phyloP scores from a whole-genome alignment of 73 alveolate genomes.

The Paraurostyla sp. region DNA sequence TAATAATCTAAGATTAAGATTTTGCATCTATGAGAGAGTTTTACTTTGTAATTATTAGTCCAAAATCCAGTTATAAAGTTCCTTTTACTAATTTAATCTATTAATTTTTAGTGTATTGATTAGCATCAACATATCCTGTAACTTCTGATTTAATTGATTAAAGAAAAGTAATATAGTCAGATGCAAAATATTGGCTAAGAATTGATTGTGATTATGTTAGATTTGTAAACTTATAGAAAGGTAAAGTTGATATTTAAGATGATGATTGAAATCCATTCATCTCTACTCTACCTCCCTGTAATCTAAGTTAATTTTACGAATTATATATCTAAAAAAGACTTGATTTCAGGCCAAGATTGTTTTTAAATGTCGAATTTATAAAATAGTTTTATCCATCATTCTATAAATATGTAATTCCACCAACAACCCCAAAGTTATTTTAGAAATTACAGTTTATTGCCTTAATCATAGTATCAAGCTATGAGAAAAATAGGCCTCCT shows the following conservation, averaged over 20 bases:
- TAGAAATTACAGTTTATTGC: not conserved
- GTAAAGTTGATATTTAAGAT: not conserved
- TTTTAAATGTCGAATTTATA: not conserved
- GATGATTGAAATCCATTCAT: not conserved
- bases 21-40: not conserved
- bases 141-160: not conserved
- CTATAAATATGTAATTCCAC: conserved; percentile 24
- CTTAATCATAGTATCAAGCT: conserved; percentile 18
- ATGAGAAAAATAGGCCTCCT: conserved; percentile 36
- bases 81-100: conserved; percentile 12
- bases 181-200: not conserved
- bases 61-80: not conserved
- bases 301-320: not conserved
- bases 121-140: not conserved
- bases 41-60: not conserved
- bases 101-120: conserved; percentile 6
- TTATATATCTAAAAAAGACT: not conserved
- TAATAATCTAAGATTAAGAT: conserved; percentile 7
- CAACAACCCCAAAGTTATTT: conserved; percentile 19
- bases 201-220: not conserved
- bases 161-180: not conserved
- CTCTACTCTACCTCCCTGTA: conserved; percentile 3
- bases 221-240: not conserved
- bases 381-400: conserved; percentile 34
- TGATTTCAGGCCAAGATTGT: conserved; percentile 17